Evolutionary conservation across 257 asterid species (phyloP).

Genomic region (Solanum medicagineum): DNA sequence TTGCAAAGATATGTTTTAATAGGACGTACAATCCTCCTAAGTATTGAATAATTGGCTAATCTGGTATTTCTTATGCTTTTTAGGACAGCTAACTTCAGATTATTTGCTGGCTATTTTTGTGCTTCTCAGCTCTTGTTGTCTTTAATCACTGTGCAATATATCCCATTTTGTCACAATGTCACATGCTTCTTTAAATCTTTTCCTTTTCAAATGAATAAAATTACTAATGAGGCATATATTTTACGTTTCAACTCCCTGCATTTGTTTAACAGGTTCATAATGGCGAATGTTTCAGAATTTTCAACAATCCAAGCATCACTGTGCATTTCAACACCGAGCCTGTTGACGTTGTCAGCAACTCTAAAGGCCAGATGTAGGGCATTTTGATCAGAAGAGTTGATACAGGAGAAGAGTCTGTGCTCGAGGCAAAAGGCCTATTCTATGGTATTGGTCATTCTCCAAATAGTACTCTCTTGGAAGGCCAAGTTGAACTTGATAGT

Average conservation of each 20-base stretch:
- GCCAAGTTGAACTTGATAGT: slow-evolving; percentile 81
- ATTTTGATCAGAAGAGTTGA: slow-evolving; percentile 41
- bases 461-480: slow-evolving; percentile 77
- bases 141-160: not conserved
- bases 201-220: slow-evolving; percentile 18
- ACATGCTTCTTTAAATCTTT: not conserved
- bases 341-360: slow-evolving; percentile 91
- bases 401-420: slow-evolving; percentile 48
- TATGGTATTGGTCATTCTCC: slow-evolving; percentile 95
- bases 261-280: slow-evolving; percentile 99
- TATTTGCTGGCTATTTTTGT: not conserved
- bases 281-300: slow-evolving; percentile 99
- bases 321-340: slow-evolving; percentile 94
- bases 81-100: not conserved
- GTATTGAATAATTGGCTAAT: not conserved
- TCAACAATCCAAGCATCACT: slow-evolving; percentile 85
- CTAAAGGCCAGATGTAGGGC: slow-evolving; percentile 92
- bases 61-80: not conserved
- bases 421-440: slow-evolving; percentile 82
- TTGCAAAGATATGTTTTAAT: not conserved
- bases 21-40: not conserved
- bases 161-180: not conserved
- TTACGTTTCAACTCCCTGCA: slow-evolving; percentile 77
- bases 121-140: not conserved
- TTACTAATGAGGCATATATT: slow-evolving; percentile 43